Evolutionary conservation across 2,329 filamentous ascomycete genomes (phyloP), one percentile per base, ranked within the genome.

Genomic region (Monosporascus sp.): DNA sequence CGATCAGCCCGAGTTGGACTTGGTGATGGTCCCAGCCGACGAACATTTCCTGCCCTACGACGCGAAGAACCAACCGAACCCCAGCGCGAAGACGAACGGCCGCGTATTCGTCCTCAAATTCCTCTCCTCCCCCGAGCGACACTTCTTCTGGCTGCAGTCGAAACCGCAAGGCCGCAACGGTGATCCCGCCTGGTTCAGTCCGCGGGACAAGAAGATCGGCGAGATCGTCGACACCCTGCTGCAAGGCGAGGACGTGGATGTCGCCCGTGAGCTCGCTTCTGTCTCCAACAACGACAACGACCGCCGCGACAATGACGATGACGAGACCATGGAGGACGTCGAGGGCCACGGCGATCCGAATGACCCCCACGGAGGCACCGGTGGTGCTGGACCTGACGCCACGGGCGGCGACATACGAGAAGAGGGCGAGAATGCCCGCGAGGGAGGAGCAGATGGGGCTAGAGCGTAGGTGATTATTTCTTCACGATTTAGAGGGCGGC

Each of bases 81-180:
- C 79, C 1, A 75, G 78, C 17, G 74, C 81, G 53, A 83, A 89
- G 66, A 86, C 87, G 46, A 91, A 95, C 68, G 95, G 92, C 60
- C 90, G 94, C 64, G 86, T 99, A 69, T 97, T 92, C 70, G 86
- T 89, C 53, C 84, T 99, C 66, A 97, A 96, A 72, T 99, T 99
- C 75, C 83, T 82, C 31, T 97, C 92, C 14, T 96, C 90, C 57
- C 94, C 91, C 54, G 86, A 95, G 72, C 85, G 92, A 65, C 81
- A 97, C 72, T 80, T 97, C 54, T 99, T 97, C 77, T 99, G 93
- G 92, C 78, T 99, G 66, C 94, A 99, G 74, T 94, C 90, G 31
- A 92, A 92, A 72, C 82, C 87, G 34, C 91, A 97, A 73, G 83
- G 72, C 67, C 81, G 76, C 59, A 80, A 74, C 68, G 86, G 78